These are phyloP conservation scores for Yamadazyma conglobata DNA, from an alignment of 1,139 yeast genomes.

Conservation along the genomic window DNA sequence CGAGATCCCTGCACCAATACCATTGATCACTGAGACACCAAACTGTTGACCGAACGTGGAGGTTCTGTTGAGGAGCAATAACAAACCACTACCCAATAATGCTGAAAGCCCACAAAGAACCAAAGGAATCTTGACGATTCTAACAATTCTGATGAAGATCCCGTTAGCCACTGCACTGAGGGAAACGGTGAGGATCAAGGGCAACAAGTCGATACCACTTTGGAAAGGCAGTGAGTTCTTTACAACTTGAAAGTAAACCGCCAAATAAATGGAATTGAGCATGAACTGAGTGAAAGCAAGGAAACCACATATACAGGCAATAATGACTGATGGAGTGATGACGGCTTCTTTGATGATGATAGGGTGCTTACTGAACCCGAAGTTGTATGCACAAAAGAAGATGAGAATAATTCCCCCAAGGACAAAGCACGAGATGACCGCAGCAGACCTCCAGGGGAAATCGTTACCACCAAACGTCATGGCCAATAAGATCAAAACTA, in stretches of 20 bases:
- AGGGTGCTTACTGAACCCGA: constrained; percentile 41
- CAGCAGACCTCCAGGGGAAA: constrained; percentile 45
- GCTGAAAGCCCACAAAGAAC: constrained; percentile 41
- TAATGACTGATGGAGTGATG: constrained; percentile 29
- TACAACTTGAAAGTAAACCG: constrained; percentile 57
- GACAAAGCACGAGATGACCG: constrained; percentile 51
- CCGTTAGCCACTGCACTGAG: constrained; percentile 47
- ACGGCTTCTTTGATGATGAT: constrained; percentile 44
- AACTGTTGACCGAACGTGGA: constrained; percentile 39
- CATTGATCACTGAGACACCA: constrained; percentile 53
- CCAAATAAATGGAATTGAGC: constrained; percentile 40
- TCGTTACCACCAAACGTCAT: constrained; percentile 36
- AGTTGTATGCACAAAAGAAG: constrained; percentile 47
- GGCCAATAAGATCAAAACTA: constrained; percentile 30
- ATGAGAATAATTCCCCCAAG: constrained; percentile 48
- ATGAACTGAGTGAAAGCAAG: constrained; percentile 46
- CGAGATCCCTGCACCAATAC: constrained; percentile 52
- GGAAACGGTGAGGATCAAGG: constrained; percentile 51
- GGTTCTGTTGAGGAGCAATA: constrained; percentile 36
- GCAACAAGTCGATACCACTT: constrained; percentile 58
- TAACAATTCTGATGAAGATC: constrained; percentile 40
- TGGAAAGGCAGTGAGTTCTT: constrained; percentile 46
- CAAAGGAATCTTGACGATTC: constrained; percentile 47
- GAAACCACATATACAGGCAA: constrained; percentile 35
- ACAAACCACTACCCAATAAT: constrained; percentile 52